Evolutionary conservation across 192 early-diverging fungal genomes (phyloP).

Genomic region (Martensiomyces pterosporus): DNA sequence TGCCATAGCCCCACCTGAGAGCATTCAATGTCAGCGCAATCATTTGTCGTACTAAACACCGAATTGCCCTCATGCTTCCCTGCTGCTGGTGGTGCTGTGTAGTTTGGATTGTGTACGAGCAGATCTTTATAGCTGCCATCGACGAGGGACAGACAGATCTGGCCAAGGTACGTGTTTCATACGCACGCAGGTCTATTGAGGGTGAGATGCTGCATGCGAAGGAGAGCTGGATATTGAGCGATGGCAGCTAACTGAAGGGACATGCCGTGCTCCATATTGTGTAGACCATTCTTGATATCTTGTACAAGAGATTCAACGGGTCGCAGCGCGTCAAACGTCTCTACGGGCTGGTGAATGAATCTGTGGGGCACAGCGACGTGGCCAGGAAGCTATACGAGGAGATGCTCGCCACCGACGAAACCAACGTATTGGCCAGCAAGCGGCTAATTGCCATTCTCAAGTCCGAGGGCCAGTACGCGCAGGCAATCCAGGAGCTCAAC

Average conservation of each 20-base stretch:
- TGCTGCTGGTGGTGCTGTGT: too few relatives aligned
- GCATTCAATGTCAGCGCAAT: too few relatives aligned
- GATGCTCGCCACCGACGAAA: slow-evolving; percentile 72
- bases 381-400: slow-evolving; percentile 69
- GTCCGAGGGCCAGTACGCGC: slow-evolving; percentile 56
- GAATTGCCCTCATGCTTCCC: too few relatives aligned
- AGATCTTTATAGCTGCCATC: slow-evolving; percentile 73
- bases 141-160: slow-evolving; percentile 67
- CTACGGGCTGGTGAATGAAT: slow-evolving; percentile 75
- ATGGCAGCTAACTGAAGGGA: too few relatives aligned
- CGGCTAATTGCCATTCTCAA: slow-evolving; percentile 74
- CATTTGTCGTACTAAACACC: too few relatives aligned
- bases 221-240: too few relatives aligned
- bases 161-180: slow-evolving; percentile 54
- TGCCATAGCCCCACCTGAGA: too few relatives aligned
- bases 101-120: slow-evolving; percentile 73
- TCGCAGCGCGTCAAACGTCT: slow-evolving; percentile 72
- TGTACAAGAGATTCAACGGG: slow-evolving; percentile 62
- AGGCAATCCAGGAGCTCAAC: slow-evolving; percentile 71
- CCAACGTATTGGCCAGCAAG: slow-evolving; percentile 73
- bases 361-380: slow-evolving; percentile 62
- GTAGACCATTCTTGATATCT: slow-evolving; percentile 52
- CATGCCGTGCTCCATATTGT: not conserved
- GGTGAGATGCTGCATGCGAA: too few relatives aligned
- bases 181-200: too few relatives aligned